Base-by-base conservation (phyloP, 257 asterid genomes). In the Agastache rugosa region DNA sequence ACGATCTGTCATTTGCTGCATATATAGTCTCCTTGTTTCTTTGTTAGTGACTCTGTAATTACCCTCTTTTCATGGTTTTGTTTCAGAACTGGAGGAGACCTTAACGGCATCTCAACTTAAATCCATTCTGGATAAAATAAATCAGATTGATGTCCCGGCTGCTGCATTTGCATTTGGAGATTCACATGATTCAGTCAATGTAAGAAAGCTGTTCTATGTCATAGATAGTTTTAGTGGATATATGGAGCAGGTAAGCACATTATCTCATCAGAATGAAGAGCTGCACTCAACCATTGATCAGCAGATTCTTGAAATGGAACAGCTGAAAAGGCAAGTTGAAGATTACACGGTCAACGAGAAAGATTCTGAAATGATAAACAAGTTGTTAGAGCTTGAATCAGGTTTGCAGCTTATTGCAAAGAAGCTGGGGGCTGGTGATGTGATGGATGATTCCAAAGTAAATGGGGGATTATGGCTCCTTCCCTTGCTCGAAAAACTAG, bases 361-460 rank as follows among this genome's bases (percentile, higher is more conserved):
- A 73, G 88, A 79, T 73, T 77, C 76, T 12, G 86, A 79, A 76
- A 85, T 66, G 72, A 74, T 81, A 83, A 79, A 83, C 73, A 88
- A 82, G 70, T 76, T 88, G 75, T 65, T 80, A 63, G 89, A 88
- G 75, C 78, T 87, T 55, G 88, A 85, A 74, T 77, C 84, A 17
- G 91, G 96, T 71, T 77, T 94, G 47, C 79, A 83, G 77, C 81
- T 73, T 74, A 80, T 92, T 81, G 81, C 87, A 60, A 84, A 69
- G 78, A 92, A 85, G 77, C 78, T 89, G 51, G 96, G 93, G 23
- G 93, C 89, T 42, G 83, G 80, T 75, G 93, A 90, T 71, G 71
- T 75, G 80, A 82, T 80, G 71, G 89, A 70, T 67, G 84, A 62
- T 82, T 83, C 67, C 63, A 87, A 84, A 84, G 78, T 35, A 65